Evolutionary conservation across 352 stramenopile genomes (phyloP), one percentile per base, ranked within the genome.

Genomic region (Globisporangium parvum): DNA sequence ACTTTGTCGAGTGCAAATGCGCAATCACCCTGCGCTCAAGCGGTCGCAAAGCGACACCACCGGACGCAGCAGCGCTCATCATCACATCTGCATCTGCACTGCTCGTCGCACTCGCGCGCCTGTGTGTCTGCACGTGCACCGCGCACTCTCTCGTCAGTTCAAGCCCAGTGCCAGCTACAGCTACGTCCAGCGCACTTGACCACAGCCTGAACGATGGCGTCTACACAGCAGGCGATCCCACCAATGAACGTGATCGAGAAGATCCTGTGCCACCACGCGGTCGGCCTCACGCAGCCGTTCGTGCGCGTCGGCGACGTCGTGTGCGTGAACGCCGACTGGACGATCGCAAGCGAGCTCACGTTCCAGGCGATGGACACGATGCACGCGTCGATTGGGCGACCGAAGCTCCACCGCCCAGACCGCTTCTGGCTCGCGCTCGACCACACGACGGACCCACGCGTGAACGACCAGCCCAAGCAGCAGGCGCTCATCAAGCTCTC

Each of bases 281-380:
- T 35, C 31, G 31, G 31, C 3, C 31, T 93, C 37, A 73, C 76
- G 14, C 65, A 93, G 69, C 83, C 71, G 65, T 78, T 78, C 50
- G 77, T 93, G 46, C 80, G 82, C 2, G 74, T 91, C 31, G 75
- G 70, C 21, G 65, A 80, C 51, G 78, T 78, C 21, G 77, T 93
- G 57, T 93, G 82, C 66, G 82, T 93, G 45, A 91, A 93, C 59
- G 71, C 75, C 40, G 75, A 91, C 63, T 93, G 82, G 82, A 91
- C 82, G 56, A 67, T 93, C 24, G 82, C 82, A 14, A 88, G 82
- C 60, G 82, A 93, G 66, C 88, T 93, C 73, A 93, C 82, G 59
- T 93, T 80, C 80, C 91, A 93, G 66, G 89, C 80, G 12, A 93
- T 93, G 82, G 82, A 93, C 80, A 93, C 91, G 63, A 91, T 80